These are phyloP conservation scores for Serendipita sp. DNA, from an alignment of 768 basidiomycete genomes.

Conservation along the genomic window DNA sequence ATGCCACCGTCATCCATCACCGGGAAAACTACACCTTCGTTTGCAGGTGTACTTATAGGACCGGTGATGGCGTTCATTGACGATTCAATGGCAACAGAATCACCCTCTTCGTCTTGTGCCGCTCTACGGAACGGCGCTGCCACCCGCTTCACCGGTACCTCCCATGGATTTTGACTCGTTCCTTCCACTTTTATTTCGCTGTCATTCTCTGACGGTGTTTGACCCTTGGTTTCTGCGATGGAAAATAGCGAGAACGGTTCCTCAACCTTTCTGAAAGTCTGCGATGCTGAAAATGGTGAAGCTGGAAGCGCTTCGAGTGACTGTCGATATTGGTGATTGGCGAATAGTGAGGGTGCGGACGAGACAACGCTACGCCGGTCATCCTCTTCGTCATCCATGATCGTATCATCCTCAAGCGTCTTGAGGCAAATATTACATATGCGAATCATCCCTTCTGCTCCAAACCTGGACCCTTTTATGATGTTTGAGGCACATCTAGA, in stretches of 20 bases:
- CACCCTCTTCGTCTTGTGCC: constrained; percentile 63
- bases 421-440: constrained; percentile 93
- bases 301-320: constrained; percentile 32
- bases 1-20: constrained; percentile 32
- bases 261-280: constrained; percentile 61
- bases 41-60: constrained; percentile 18
- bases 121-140: constrained; percentile 61
- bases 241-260: constrained; percentile 71
- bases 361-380: constrained; percentile 70
- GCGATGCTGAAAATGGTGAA: constrained; percentile 77
- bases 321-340: constrained; percentile 59
- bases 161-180: not conserved
- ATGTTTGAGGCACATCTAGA: constrained; percentile 93
- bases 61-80: constrained; percentile 5
- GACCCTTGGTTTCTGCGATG: constrained; percentile 56
- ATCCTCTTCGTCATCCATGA: constrained; percentile 58
- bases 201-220: constrained; percentile 30
- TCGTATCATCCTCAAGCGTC: constrained; percentile 60
- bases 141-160: constrained; percentile 19
- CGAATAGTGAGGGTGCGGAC: constrained; percentile 48
- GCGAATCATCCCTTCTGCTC: constrained; percentile 86
- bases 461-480: constrained; percentile 85
- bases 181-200: constrained; percentile 32
- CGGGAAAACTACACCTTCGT: constrained; percentile 24
- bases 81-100: constrained; percentile 1